Evolutionary conservation across 352 stramenopile species (phyloP), one percentile per base, ranked within the genome.

Genomic region (Phytopythium helicoides): DNA sequence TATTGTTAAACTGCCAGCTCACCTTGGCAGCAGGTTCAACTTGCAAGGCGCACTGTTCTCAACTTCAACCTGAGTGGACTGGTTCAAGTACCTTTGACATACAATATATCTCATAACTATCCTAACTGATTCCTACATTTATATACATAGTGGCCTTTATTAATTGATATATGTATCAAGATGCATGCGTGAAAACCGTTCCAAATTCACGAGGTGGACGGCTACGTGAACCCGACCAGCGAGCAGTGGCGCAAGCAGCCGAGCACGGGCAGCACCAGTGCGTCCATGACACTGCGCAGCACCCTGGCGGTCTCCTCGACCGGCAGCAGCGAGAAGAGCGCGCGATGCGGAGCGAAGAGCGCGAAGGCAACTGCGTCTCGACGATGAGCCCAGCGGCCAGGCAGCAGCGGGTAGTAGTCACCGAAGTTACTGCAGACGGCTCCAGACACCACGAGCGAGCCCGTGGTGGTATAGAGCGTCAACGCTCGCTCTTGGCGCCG

Each of bases 391-490:
- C 28, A 21, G 19, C 58, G 44, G 36, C 60, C 60, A 7, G 66
- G 55, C 21, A 81, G 26, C 37, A 47, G 47, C 21, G 71, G 75
- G 37, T 92, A 92, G 37, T 73, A 72, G 63, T 88, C 78, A 47
- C 76, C 81, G 45, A 89, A 92, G 69, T 87, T 92, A 58, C 78
- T 88, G 58, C 81, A 92, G 37, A 89, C 62, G 52, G 76, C 73
- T 47, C 75, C 75, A 40, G 86, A 64, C 40, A 89, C 74, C 47
- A 92, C 72, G 39, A 89, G 18, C 42, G 80, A 87, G 58, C 79
- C 78, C n/a, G 67, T 68, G 34, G 62, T 76, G 8, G 76, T 87
- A 69, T 89, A 89, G 28, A 89, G 68, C 3, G 76, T 89, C 36
- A 80, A 60, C 22, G 69, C 76, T 3, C 70, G 62, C 14, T 47